Base-by-base conservation (phyloP, 2,329 filamentous ascomycete genomes). In the Pochonia chlamydosporia region DNA sequence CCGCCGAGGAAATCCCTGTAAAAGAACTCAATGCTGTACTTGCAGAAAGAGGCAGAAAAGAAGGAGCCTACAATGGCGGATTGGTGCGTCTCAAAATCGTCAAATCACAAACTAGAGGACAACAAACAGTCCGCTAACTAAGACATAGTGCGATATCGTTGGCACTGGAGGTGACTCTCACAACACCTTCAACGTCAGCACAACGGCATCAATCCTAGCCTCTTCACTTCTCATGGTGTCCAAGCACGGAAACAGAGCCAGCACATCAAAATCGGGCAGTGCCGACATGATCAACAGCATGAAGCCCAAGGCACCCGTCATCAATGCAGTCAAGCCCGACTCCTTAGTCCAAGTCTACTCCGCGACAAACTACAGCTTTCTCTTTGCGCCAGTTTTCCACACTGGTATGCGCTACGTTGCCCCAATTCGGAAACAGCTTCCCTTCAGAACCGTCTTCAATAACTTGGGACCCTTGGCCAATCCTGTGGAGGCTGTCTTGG, bases 141-240 rank as follows among this genome's bases (percentile, higher is more conserved):
- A 39, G 18, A 21, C 23, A 10, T 14, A 82, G 73, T 83, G 91
- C 64, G 93, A 99, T 66, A 97, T 99, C 64, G 93, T 99, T 49
- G 93, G 93, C 56, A 99, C 93, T 7, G 93, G 93, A 55, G 93
- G 93, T 61, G 93, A 99, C 71, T 85, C 87, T 18, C 91, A 97
- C 75, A 89, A 95, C 67, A 99, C 93, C 28, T 99, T 96, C 81
- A 99, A 99, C 67, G 92, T 99, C 64, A 93, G 87, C 57, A 99
- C 93, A 4, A 96, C 93, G 6, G 82, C 93, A 3, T 96, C 90
- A 16, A 96, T 99, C 61, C 74, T 99, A 42, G 89, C 89, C 40
- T 95, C 90, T 5, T 83, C 90, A 4, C 74, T 95, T 24, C 79
- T 99, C 30, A 77, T 95, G 59, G 78, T 96, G 48, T 89, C 87